A percentile compares a stretch with the other conserved stretches of the same genome.
Evolutionary conservation across 2,329 filamentous ascomycete genomes (phyloP).

Genomic region (Cladosporium sp.): DNA sequence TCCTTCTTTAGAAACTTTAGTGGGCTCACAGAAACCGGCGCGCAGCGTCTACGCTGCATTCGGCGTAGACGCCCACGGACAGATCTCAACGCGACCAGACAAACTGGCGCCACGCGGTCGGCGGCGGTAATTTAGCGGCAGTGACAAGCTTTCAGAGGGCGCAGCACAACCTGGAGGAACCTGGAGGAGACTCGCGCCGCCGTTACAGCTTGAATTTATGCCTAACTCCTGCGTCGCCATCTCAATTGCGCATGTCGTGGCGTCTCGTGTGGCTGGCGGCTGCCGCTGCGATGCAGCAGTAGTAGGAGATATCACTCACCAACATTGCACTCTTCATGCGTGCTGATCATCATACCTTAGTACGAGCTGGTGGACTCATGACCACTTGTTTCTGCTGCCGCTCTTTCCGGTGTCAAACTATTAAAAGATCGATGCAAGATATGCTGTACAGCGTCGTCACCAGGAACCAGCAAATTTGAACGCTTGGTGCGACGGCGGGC

Average conservation of each 20-base stretch:
- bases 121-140: conserved; percentile 7
- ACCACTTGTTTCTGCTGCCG: not conserved
- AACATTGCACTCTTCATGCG: not conserved
- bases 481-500: not conserved
- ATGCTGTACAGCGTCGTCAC: conserved; percentile 8
- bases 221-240: not conserved
- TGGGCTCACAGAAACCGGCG: not conserved
- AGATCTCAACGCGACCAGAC: not conserved
- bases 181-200: not conserved
- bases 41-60: not conserved
- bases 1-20: conserved; percentile 11
- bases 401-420: not conserved
- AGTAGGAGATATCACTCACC: too few relatives aligned
- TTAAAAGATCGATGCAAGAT: not conserved
- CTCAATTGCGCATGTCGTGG: not conserved
- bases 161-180: conserved; percentile 9
- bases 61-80: not conserved
- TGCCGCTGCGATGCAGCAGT: not conserved
- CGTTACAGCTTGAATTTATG: not conserved
- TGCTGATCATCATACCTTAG: not conserved
- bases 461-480: conserved; percentile 3
- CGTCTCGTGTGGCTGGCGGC: not conserved
- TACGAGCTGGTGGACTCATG: not conserved
- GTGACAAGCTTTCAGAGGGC: conserved; percentile 10
- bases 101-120: conserved; percentile 4